Base-by-base conservation (phyloP, 441 rosid genomes). In the Eugenia klotzschiana region DNA sequence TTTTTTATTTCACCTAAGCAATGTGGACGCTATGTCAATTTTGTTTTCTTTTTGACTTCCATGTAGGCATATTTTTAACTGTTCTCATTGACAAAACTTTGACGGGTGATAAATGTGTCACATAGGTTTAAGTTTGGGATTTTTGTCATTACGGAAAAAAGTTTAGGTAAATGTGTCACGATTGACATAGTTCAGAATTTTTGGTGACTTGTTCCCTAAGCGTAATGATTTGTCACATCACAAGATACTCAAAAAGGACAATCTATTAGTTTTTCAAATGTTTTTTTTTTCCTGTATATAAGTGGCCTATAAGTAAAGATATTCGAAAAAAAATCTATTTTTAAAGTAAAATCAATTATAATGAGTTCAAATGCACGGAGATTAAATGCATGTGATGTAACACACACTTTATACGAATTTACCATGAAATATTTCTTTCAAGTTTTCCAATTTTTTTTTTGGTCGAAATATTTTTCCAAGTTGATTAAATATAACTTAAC, bases 111-210 rank as follows among this genome's bases (percentile, higher is more conserved):
- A 27, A 58, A 27, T 58, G 0, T 27, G 11, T 58, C 33, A 16
- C 3, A 16, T 2, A 60, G 5, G 9, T 60, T 29, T 3, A 29
- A 29, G 20, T 29, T 16, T 64, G 6, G 5, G 43, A 29, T 20
- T 64, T 64, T 64, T 33, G 43, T 2, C 15, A n/a, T 8, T 9
- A 16, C 5, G 22, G 3, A 7, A 53, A 7, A 20, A 22, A 23
- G 8, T 16, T 64, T 64, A 4, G 23, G 13, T 8, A 29, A 8
- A 64, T 1, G 0, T 64, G 7, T 18, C 23, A 29, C 5, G 8
- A 4, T 8, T 0, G n/a, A 2, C 0, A 0, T 29, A 29, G 13
- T 16, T 64, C 33, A 18, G 3, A n/a, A 18, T 16, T 60, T 29
- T 16, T 60, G 10, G 41, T 60, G 73, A 16, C 73, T 29, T 52